A percentile compares a stretch with the other conserved stretches of the same genome.
phyloP scores from a whole-genome alignment of 768 basidiomycete genomes.

The Mycena albidolilacea region DNA sequence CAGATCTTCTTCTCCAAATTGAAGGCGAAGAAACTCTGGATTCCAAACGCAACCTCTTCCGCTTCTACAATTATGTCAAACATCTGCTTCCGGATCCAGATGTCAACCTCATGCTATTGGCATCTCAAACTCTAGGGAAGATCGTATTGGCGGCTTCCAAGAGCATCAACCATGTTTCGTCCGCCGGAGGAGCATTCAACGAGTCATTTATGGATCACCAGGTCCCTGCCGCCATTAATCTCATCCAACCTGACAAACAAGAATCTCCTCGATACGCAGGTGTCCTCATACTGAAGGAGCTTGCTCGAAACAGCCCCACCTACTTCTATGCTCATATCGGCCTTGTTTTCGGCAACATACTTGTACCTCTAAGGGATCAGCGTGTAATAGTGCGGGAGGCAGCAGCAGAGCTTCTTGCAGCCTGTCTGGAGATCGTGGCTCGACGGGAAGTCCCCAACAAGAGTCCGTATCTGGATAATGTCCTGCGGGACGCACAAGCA shows the following conservation, averaged over 20 bases:
- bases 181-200: slow-evolving; percentile 87
- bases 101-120: slow-evolving; percentile 93
- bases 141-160: slow-evolving; percentile 57
- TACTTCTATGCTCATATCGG: slow-evolving; percentile 92
- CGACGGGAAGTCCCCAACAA: slow-evolving; percentile 77
- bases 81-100: slow-evolving; percentile 92
- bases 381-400: slow-evolving; percentile 93
- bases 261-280: slow-evolving; percentile 94
- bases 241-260: slow-evolving; percentile 83
- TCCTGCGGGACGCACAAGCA: slow-evolving; percentile 90
- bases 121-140: slow-evolving; percentile 92
- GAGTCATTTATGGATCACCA: slow-evolving; percentile 93
- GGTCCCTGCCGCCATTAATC: slow-evolving; percentile 85
- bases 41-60: slow-evolving; percentile 84
- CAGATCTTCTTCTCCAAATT: slow-evolving; percentile 82
- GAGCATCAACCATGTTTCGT: slow-evolving; percentile 62
- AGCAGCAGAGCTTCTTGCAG: slow-evolving; percentile 93
- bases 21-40: slow-evolving; percentile 88
- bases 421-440: slow-evolving; percentile 90
- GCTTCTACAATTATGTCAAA: slow-evolving; percentile 94
- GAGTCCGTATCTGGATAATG: slow-evolving; percentile 79
- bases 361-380: slow-evolving; percentile 90
- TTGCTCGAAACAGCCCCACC: slow-evolving; percentile 89
- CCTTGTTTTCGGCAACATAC: slow-evolving; percentile 93
- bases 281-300: slow-evolving; percentile 93